Percentiles rank a stretch among this genome's conserved stretches.
These are phyloP conservation scores for Lasiosphaeria miniovina DNA, from an alignment of 495 filamentous ascomycete species.

Conservation along the genomic window DNA sequence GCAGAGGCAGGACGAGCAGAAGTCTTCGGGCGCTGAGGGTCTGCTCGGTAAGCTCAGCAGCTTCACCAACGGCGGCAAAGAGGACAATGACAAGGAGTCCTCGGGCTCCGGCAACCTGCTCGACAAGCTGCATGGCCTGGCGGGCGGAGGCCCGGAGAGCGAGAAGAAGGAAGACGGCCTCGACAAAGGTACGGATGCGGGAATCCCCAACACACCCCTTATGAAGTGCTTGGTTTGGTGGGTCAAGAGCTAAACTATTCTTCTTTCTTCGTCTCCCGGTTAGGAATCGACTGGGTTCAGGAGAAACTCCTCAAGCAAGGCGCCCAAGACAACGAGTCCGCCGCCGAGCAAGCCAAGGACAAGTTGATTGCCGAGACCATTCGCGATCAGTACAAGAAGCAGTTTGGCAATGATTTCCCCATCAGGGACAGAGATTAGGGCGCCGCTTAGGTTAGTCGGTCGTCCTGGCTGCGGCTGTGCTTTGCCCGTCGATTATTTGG, in stretches of 20 bases:
- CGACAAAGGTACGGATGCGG: conserved; percentile 54
- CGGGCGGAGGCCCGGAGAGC: conserved; percentile 61
- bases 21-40: conserved; percentile 10
- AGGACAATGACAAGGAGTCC: conserved; percentile 14
- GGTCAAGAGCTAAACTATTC: conserved; percentile 2
- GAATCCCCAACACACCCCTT: background rate
- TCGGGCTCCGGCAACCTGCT: conserved; percentile 37
- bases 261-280: background rate
- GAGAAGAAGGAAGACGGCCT: conserved; percentile 70
- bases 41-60: conserved; percentile 51
- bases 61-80: conserved; percentile 15
- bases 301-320: conserved; percentile 64
- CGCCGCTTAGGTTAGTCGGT: too few species aligned
- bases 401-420: conserved; percentile 59
- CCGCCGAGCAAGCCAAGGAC: conserved; percentile 72
- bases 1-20: conserved; percentile 19
- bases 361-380: conserved; percentile 64
- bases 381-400: conserved; percentile 58
- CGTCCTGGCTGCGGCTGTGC: too few species aligned
- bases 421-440: conserved; percentile 1
- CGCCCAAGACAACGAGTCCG: conserved; percentile 65
- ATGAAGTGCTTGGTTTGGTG: conserved; percentile 9
- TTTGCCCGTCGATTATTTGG: too few species aligned
- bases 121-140: conserved; percentile 57
- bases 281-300: conserved; percentile 67